Evolutionary conservation across 805 yeast genomes (phyloP).

Genomic region (Metschnikowia santaceciliae): DNA sequence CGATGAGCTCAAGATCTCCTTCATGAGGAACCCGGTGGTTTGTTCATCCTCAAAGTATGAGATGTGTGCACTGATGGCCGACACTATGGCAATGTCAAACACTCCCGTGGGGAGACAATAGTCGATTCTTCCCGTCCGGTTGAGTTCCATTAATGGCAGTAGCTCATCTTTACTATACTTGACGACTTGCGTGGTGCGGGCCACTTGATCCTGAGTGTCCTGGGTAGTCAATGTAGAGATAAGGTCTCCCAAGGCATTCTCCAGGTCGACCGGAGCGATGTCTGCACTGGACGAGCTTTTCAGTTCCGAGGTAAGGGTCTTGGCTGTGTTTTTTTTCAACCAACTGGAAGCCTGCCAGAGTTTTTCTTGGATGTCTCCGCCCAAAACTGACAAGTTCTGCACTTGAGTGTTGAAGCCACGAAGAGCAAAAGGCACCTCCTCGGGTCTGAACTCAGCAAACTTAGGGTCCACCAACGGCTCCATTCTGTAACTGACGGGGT

Average conservation of each 20-base stretch:
- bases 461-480: conserved; percentile 71
- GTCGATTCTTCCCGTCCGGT: conserved; percentile 77
- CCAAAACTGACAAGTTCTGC: conserved; percentile 38
- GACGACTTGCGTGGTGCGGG: conserved; percentile 21
- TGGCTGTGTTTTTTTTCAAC: conserved; percentile 18
- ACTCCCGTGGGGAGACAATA: conserved; percentile 74
- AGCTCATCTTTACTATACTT: conserved; percentile 28
- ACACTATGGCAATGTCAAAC: conserved; percentile 72
- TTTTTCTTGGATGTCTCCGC: conserved; percentile 36
- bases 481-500: conserved; percentile 84
- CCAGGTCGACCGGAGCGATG: conserved; percentile 14
- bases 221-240: conserved; percentile 24
- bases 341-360: conserved; percentile 36
- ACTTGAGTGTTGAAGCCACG: conserved; percentile 49
- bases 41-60: conserved; percentile 85
- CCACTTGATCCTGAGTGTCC: conserved; percentile 17
- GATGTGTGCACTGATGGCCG: conserved; percentile 84
- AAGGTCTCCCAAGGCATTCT: conserved; percentile 41
- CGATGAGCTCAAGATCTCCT: conserved; percentile 42
- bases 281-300: conserved; percentile 13
- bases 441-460: conserved; percentile 51
- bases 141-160: conserved; percentile 43
- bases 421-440: conserved; percentile 51
- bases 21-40: conserved; percentile 72
- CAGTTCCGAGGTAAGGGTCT: neutral